Base-by-base conservation (phyloP, 2,329 filamentous ascomycete species). In the Colletotrichum sp. region DNA sequence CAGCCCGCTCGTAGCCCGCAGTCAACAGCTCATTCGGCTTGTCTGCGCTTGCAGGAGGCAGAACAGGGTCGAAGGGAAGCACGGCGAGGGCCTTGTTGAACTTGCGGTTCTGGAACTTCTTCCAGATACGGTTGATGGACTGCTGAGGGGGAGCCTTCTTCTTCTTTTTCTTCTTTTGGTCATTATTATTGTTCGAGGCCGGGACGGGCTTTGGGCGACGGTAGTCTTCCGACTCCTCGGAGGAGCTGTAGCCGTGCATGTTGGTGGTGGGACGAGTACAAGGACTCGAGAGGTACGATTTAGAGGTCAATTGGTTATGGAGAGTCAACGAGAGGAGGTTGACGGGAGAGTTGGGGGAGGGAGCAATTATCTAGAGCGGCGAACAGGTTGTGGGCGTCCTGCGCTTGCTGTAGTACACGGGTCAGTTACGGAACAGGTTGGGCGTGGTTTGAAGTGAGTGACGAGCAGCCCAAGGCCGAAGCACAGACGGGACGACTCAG, bases 71-170 rank as follows among this genome's bases (percentile, higher is more conserved):
- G 81, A 93, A 93, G 2, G 93, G 93, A 2, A 95, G 85, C 52
- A 95, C 89, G 5, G 90, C 88, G 44, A 93, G 89, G 6, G 93
- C 92, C 83, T 92, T 94, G 81, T 89, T 91, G 80, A 93, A 94
- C 75, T 91, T 90, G 71, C 84, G 83, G 79, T 90, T 89, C 16
- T 88, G 88, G 79, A 93, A 92, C 28, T 86, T 88, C 80, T 89
- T 89, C 93, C 93, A 95, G 77, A 93, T 92, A 74, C 89, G 89
- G 81, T 94, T 92, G 82, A 95, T 93, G 75, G 88, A 89, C 80
- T 92, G 89, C 81, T 95, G 93, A 1, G 93, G 93, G 1, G 93
- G 92, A 16, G 90, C 86, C 77, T 90, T 88, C 80, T 89, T 87
- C 84, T 89, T 90, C 81, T 90, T 90, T 80, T 88, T 89, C 82